Conservation (phyloP, 108 stramenopile genomes). For the Aurantiochytrium sp. region DNA sequence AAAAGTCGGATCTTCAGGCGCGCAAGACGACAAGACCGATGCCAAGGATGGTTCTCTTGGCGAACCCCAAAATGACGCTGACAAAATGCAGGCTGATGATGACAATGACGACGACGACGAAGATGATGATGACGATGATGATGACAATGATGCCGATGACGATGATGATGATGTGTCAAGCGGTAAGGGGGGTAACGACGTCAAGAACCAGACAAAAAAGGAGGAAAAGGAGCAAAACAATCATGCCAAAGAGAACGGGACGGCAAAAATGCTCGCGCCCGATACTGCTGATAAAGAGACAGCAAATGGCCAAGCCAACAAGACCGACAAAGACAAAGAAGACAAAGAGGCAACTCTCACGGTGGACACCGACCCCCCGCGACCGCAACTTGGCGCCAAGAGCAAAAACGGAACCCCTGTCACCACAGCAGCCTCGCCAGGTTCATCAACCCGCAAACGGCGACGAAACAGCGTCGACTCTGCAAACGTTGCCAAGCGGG, state of each 20-base stretch:
- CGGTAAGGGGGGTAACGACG: not conserved
- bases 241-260: not conserved
- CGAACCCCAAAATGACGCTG: no score
- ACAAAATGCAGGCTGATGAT: not conserved
- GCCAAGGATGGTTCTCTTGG: no score
- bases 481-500: not conserved
- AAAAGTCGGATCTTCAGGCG: no score
- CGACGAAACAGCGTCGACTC: not conserved
- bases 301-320: not conserved
- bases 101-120: not conserved
- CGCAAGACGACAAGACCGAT: no score
- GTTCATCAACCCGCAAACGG: not conserved
- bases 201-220: not conserved
- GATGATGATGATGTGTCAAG: not conserved
- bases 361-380: no score
- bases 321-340: no score
- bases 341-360: no score
- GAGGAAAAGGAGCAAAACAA: not conserved
- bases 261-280: not conserved
- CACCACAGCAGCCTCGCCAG: no score
- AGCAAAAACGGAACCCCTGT: no score
- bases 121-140: not conserved
- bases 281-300: not conserved
- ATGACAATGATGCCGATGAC: not conserved
- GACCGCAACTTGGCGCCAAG: no score